phyloP scores from a whole-genome alignment of 441 rosid species.

The Erodium texanum region DNA sequence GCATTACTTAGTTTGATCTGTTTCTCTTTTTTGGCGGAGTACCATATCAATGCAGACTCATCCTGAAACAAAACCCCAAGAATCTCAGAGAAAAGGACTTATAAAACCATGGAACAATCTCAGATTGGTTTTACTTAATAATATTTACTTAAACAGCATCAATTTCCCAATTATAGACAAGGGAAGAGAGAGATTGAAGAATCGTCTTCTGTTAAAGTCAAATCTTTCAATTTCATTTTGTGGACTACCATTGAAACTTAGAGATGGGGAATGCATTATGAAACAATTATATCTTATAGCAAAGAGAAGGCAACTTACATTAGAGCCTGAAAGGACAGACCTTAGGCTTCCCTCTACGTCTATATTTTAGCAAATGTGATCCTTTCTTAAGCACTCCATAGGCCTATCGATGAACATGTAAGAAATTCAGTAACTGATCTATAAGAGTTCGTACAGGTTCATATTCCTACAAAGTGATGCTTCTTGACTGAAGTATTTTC shows the following conservation, averaged over 20 bases:
- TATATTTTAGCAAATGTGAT: conserved; percentile 86
- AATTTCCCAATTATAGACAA: not conserved
- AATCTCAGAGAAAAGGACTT: not conserved
- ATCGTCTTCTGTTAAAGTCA: not conserved
- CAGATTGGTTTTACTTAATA: no score
- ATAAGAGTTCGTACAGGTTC: not conserved
- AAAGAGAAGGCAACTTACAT: conserved; percentile 44
- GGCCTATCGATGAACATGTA: conserved; percentile 40
- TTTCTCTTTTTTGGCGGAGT: conserved; percentile 87
- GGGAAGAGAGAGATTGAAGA: not conserved
- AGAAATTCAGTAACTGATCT: not conserved
- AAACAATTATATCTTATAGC: not conserved
- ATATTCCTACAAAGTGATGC: not conserved
- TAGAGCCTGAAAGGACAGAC: conserved; percentile 94
- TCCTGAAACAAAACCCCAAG: conserved; percentile 48
- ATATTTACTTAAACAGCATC: conserved; percentile 7
- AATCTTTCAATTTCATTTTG: not conserved
- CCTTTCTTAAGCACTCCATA: conserved; percentile 90
- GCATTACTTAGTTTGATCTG: conserved; percentile 83
- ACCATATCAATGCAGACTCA: conserved; percentile 90
- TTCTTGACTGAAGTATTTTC: no score
- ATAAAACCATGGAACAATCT: not conserved
- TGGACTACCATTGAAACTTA: not conserved
- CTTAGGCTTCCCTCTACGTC: conserved; percentile 96
- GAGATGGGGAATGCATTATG: not conserved